phyloP scores from a whole-genome alignment of 768 basidiomycete genomes.

The Boletus subparvulus region DNA sequence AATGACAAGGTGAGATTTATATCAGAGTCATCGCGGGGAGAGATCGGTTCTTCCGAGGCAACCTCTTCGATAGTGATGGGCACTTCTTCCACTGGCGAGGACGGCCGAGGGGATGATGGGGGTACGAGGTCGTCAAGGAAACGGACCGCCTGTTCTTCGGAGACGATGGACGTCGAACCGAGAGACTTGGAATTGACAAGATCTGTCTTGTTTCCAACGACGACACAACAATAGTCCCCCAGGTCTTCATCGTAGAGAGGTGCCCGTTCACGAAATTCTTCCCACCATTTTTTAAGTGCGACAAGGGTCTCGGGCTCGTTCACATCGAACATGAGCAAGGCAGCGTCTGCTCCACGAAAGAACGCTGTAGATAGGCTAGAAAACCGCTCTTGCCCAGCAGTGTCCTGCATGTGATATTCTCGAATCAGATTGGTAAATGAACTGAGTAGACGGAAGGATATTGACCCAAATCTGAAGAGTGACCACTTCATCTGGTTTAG shows the following conservation, averaged over 20 bases:
- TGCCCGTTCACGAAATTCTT: conserved; percentile 65
- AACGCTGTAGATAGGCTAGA: conserved; percentile 79
- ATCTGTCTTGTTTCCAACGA: conserved; percentile 80
- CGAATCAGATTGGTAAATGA: conserved; percentile 3
- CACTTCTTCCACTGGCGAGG: conserved; percentile 11
- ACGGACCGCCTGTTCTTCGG: conserved; percentile 45
- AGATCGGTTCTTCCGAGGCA: conserved; percentile 14
- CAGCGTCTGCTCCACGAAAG: conserved; percentile 84
- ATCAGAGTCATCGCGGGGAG: not conserved
- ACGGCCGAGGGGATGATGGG: conserved; percentile 13
- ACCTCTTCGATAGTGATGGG: conserved; percentile 13
- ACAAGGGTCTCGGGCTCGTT: conserved; percentile 60
- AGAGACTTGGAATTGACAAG: conserved; percentile 27
- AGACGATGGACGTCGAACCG: conserved; percentile 26
- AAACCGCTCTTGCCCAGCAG: conserved; percentile 87
- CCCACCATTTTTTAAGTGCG: conserved; percentile 73
- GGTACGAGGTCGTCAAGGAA: conserved; percentile 64
- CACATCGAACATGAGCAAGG: conserved; percentile 78
- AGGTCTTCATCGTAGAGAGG: conserved; percentile 65
- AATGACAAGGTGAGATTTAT: conserved; percentile 25
- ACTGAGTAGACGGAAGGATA: conserved; percentile 9
- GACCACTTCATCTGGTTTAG: conserved; percentile 51
- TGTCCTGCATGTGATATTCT: conserved; percentile 51
- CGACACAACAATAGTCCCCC: conserved; percentile 65
- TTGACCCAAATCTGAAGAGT: conserved; percentile 69